Base-by-base conservation (phyloP, 768 basidiomycete genomes). In the Kwoniella pini region DNA sequence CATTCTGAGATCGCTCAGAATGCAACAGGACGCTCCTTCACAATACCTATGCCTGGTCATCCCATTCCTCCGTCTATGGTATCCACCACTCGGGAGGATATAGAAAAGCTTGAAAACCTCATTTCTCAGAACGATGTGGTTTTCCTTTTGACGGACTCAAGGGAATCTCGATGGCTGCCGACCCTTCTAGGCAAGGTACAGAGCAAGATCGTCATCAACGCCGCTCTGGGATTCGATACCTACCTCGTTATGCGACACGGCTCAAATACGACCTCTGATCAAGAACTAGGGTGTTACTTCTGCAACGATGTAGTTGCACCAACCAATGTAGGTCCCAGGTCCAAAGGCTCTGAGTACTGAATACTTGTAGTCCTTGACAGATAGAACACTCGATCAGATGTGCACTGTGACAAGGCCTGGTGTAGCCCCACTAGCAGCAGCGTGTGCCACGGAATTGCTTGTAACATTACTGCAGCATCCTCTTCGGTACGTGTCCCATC, bases 261-360 rank as follows among this genome's bases (percentile, higher is more conserved):
- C 40, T 78, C 61, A 53, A 74, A n/a, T 63, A 73, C 65, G 43
- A 74, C 9, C 3, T 70, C 4, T 45, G 53, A 0, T 17, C 17
- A n/a, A 21, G 44, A 57, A 46, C 80, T 99, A 30, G 95, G 96
- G 3, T 99, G 96, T 73, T 98, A 99, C 76, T 99, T 91, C 75
- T 99, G 96, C 79, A 97, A 97, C 70, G 96, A 99, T 66, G 90
- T 97, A 57, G 93, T 97, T 38, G 96, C 95, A 0, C 94, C 96
- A 7, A 85, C 89, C 17, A 94, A 99, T 77, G 94, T 95, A 81
- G 72, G 83, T 79, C 11, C 26, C 42, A 38, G n/a, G 1, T 27
- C 24, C 27, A 24, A 11, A 17, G 40, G n/a, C 9, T 19, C 19
- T 28, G n/a, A n/a, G n/a, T 11, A 36, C 17, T 36, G 26, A 24